Evolutionary conservation across 225 moss, liverwort and hornwort genomes (phyloP).

Genomic region (Sphagnum tenellum): DNA sequence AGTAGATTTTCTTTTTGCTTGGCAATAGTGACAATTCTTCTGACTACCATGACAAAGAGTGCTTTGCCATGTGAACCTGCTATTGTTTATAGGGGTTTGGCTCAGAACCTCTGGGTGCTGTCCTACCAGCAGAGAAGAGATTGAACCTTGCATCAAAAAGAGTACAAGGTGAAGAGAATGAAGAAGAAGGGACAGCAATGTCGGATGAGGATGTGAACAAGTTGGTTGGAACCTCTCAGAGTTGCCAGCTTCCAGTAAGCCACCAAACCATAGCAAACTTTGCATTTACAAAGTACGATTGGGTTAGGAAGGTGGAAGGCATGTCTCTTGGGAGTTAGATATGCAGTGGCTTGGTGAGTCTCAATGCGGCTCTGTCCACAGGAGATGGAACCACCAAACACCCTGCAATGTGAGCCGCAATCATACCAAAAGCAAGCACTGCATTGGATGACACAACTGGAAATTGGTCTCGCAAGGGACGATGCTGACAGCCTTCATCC

Average conservation of each 20-base stretch:
- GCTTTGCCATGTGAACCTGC: too few species aligned
- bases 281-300: background rate
- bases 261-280: background rate
- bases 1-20: background rate
- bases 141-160: constrained; percentile 46
- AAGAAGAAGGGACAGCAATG: constrained; percentile 50
- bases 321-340: background rate
- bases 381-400: constrained; percentile 72
- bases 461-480: constrained; percentile 51
- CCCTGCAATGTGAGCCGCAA: constrained; percentile 57
- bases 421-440: constrained; percentile 92
- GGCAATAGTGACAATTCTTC: too few species aligned
- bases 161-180: constrained; percentile 31
- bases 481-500: constrained; percentile 82
- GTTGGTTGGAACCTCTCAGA: constrained; percentile 72
- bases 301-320: background rate
- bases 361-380: constrained; percentile 11
- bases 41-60: too few species aligned
- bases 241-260: constrained; percentile 58
- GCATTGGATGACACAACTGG: constrained; percentile 77
- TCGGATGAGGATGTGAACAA: constrained; percentile 77
- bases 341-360: too few species aligned
- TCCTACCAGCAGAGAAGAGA: constrained; percentile 39
- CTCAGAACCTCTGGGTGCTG: background rate
- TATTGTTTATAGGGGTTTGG: background rate